These are phyloP conservation scores for Glonium stellatum DNA, from an alignment of 495 filamentous ascomycete genomes.

Conservation along the genomic window DNA sequence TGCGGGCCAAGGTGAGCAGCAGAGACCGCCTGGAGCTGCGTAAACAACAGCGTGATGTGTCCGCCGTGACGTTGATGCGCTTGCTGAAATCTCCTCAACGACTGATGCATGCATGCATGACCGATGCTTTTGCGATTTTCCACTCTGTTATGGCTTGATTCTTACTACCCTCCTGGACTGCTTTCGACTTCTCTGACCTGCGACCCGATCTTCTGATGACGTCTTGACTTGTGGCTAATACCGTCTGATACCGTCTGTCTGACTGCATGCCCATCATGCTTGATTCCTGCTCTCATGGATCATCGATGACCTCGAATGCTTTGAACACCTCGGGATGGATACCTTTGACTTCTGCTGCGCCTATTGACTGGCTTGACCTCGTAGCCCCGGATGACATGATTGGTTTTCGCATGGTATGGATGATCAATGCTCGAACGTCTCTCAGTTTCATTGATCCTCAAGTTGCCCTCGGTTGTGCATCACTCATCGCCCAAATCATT, in stretches of 20 bases:
- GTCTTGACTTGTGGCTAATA: conserved; percentile 4
- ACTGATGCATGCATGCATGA: conserved; percentile 25
- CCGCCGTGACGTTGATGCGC: conserved; percentile 20
- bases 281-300: background rate
- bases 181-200: conserved; percentile 1
- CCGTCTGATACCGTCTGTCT: conserved; percentile 1
- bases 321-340: conserved; percentile 3
- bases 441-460: background rate
- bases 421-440: background rate
- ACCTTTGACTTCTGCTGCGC: background rate
- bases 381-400: background rate
- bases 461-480: background rate
- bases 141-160: conserved; percentile 15
- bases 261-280: conserved; percentile 3
- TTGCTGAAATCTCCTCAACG: conserved; percentile 20
- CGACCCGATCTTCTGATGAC: background rate
- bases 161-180: background rate
- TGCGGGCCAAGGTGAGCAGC: conserved; percentile 16
- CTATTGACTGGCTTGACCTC: background rate
- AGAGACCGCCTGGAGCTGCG: conserved; percentile 17
- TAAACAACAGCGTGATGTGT: conserved; percentile 17
- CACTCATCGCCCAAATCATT: background rate
- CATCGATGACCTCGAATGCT: background rate
- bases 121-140: conserved; percentile 10
- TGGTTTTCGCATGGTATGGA: background rate